Conservation (phyloP, 768 basidiomycete genomes). For the Filobasidium floriforme region DNA sequence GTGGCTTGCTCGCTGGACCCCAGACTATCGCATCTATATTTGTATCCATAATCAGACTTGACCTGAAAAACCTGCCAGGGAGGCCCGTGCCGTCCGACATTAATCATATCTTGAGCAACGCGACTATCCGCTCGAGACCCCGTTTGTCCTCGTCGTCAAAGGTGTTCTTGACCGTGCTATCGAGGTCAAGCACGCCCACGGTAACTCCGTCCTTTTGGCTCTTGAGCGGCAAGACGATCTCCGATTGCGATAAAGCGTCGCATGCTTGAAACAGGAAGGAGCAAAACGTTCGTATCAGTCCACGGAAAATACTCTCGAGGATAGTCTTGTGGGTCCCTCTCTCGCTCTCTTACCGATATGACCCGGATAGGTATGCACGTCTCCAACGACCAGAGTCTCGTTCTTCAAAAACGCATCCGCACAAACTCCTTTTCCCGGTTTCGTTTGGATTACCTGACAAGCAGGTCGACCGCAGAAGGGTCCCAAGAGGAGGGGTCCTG, state of each 20-base stretch:
- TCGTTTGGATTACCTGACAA: conserved; percentile 65
- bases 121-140: conserved; percentile 66
- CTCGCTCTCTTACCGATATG: conserved; percentile 62
- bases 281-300: neutral
- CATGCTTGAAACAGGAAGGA: conserved; percentile 50
- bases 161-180: conserved; percentile 63
- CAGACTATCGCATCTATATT: no score
- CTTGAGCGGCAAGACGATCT: conserved; percentile 72
- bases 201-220: conserved; percentile 39
- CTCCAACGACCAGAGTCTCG: conserved; percentile 59
- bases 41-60: no score
- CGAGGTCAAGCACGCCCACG: conserved; percentile 66
- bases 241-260: conserved; percentile 80
- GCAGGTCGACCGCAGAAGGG: conserved; percentile 90
- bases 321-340: no score
- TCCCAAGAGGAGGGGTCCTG: conserved; percentile 56
- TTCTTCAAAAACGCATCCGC: conserved; percentile 62
- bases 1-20: no score
- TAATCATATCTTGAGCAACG: conserved; percentile 2
- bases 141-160: conserved; percentile 69
- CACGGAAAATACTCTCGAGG: neutral
- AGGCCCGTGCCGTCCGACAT: neutral
- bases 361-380: conserved; percentile 75
- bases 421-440: conserved; percentile 69
- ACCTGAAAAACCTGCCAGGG: no score